Base-by-base conservation (phyloP, 2,329 filamentous ascomycete species). In the Pseudopyrenochaeta lycopersici region DNA sequence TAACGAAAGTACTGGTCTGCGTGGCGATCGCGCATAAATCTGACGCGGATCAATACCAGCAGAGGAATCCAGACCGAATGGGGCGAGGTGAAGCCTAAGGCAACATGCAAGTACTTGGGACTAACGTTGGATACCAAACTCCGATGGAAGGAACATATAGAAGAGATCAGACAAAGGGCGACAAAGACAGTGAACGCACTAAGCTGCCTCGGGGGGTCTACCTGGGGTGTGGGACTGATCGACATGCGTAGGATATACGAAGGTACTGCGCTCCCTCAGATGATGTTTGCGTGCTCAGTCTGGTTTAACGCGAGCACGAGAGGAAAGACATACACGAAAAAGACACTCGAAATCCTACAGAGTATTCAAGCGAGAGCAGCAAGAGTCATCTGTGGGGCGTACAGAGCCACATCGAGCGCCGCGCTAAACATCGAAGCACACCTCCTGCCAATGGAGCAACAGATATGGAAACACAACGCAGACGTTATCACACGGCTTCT, bases 201-300 rank as follows among this genome's bases (percentile, higher is more conserved):
- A 11, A 54, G 50, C 21, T 46, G 46, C 18, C 53, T 66, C 3
- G 36, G 49, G 38, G 40, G 43, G 7, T 66, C 56, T 12, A 62
- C 46, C 23, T 67, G 29, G 64, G 59, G 67, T 29, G 52, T 51
- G 11, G 49, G 59, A 14, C 47, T 62, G 7, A 21, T 46, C 9
- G 31, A 66, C 38, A 17, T 72, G 31, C 50, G 62, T 11, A 48
- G 44, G 45, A 61, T 73, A 32, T 74, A 72, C 46, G 36, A 66
- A 57, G 69, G 56, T 36, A 64, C 71, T 7, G 50, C 66, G 15
- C 54, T 74, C 20, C 68, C 61, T 4, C 60, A 73, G 53, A 60
- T 76, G 27, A 61, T 74, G 27, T 76, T 67, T 43, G 58, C 62
- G 4, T 66, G 63, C 49, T 67, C 61, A 17, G 61, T 64, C 36